phyloP scores from a whole-genome alignment of 2,329 filamentous ascomycete species.

The Stagonosporopsis chrysanthemi region DNA sequence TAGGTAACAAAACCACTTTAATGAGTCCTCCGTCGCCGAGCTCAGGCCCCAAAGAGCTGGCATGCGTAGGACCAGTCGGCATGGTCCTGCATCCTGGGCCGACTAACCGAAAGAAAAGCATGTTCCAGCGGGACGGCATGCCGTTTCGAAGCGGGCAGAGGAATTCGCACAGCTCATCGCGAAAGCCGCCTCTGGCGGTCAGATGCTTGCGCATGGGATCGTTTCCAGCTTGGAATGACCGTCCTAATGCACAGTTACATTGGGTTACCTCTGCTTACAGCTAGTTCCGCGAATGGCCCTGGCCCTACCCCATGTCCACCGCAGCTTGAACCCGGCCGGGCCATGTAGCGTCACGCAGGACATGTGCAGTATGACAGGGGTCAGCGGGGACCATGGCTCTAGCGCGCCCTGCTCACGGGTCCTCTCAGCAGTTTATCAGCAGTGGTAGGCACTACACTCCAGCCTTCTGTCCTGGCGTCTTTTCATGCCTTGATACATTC shows the following conservation, averaged over 20 bases:
- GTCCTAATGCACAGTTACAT: slow-evolving; percentile 25
- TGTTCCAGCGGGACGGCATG: slow-evolving; percentile 13
- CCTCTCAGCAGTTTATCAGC: slow-evolving; percentile 30
- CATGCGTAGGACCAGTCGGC: slow-evolving; percentile 7
- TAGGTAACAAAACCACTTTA: not conserved
- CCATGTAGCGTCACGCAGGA: slow-evolving; percentile 30
- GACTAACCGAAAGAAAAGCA: slow-evolving; percentile 18
- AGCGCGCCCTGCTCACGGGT: slow-evolving; percentile 23
- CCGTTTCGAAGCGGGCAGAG: slow-evolving; percentile 5
- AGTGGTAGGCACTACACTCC: slow-evolving; percentile 8
- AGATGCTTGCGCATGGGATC: slow-evolving; percentile 8
- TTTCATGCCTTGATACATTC: not conserved
- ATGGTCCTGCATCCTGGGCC: not conserved
- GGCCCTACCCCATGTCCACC: slow-evolving; percentile 28
- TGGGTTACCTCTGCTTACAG: slow-evolving; percentile 24
- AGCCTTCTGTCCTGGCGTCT: slow-evolving; percentile 9
- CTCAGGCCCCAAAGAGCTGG: slow-evolving; percentile 2
- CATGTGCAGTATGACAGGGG: slow-evolving; percentile 32
- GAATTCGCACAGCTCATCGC: slow-evolving; percentile 21
- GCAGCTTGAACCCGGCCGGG: slow-evolving; percentile 30
- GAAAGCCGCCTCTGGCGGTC: slow-evolving; percentile 19
- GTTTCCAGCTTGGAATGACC: slow-evolving; percentile 13
- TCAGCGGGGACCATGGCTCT: slow-evolving; percentile 25
- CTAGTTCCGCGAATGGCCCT: slow-evolving; percentile 23
- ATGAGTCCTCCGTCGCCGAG: slow-evolving; percentile 11